Evolutionary conservation across 225 moss, liverwort and hornwort genomes (phyloP).

Genomic region (Pseudoscleropodium purum): DNA sequence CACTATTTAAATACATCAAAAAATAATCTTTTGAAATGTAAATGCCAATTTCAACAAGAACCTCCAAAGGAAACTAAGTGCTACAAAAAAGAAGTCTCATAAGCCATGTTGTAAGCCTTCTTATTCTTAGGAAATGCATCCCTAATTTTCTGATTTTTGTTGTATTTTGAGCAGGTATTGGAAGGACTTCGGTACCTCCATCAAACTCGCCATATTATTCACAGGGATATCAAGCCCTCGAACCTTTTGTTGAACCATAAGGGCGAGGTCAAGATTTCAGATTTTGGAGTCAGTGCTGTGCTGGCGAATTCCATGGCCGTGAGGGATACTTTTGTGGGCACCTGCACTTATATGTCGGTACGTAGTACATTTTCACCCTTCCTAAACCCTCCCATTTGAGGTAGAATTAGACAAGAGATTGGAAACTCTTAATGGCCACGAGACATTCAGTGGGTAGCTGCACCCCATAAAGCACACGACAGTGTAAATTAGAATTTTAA

Average conservation of each 20-base stretch:
- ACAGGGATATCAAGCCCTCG: slow-evolving; percentile 94
- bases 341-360: slow-evolving; percentile 98
- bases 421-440: not conserved
- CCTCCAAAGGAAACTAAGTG: not conserved
- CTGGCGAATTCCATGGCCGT: slow-evolving; percentile 81
- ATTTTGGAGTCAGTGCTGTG: slow-evolving; percentile 94
- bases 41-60: not conserved
- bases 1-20: not conserved
- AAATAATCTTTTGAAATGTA: not conserved
- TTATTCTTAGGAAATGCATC: not conserved
- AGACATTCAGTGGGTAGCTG: not conserved
- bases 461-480: not conserved
- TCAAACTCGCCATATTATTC: slow-evolving; percentile 77
- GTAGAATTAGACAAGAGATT: not conserved
- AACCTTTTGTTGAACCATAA: slow-evolving; percentile 80
- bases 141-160: not conserved
- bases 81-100: not conserved
- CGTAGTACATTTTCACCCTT: not conserved
- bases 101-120: not conserved
- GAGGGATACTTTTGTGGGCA: slow-evolving; percentile 87
- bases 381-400: not conserved
- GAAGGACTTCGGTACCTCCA: slow-evolving; percentile 84
- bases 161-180: slow-evolving; percentile 49
- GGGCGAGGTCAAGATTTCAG: slow-evolving; percentile 86
- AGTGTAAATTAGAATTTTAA: not conserved